Percentiles rank a stretch among this genome's conserved stretches.
These are phyloP conservation scores for Zarea fungicola DNA, from an alignment of 2,329 filamentous ascomycete species.

Conservation along the genomic window DNA sequence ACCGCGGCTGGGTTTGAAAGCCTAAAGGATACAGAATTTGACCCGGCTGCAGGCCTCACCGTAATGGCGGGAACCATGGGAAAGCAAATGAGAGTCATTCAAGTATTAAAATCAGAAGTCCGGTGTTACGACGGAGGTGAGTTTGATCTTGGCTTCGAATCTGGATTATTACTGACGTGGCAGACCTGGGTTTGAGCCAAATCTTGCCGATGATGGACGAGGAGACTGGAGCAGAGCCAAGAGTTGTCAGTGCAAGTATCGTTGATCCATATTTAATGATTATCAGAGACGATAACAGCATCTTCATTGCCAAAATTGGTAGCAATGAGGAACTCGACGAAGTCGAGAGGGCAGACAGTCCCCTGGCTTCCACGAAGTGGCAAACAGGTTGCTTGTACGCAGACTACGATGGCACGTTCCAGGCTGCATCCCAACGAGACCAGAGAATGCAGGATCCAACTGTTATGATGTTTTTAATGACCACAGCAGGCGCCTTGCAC, in stretches of 20 bases:
- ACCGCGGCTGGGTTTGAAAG: slow-evolving; percentile 70
- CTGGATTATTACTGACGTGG: slow-evolving; percentile 17
- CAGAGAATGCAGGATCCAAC: slow-evolving; percentile 39
- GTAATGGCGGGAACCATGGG: slow-evolving; percentile 81
- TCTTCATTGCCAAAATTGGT: slow-evolving; percentile 74
- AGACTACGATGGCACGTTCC: slow-evolving; percentile 56
- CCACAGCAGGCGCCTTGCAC: slow-evolving; percentile 67
- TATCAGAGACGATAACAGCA: slow-evolving; percentile 75
- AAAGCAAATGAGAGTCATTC: slow-evolving; percentile 75
- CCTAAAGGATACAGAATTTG: slow-evolving; percentile 81
- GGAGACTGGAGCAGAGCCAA: slow-evolving; percentile 74
- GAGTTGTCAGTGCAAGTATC: slow-evolving; percentile 76
- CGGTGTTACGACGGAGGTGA: slow-evolving; percentile 85
- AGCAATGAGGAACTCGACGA: slow-evolving; percentile 78
- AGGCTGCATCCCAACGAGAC: slow-evolving; percentile 35
- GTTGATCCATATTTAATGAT: slow-evolving; percentile 81
- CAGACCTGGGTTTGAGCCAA: slow-evolving; percentile 81
- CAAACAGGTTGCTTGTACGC: slow-evolving; percentile 76
- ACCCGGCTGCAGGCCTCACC: slow-evolving; percentile 80
- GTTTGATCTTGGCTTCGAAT: slow-evolving; percentile 26
- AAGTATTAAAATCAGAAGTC: slow-evolving; percentile 81
- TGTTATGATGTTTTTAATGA: slow-evolving; percentile 72
- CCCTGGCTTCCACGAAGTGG: slow-evolving; percentile 64
- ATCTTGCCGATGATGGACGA: slow-evolving; percentile 93
- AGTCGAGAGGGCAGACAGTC: slow-evolving; percentile 57